Evolutionary conservation across 2,329 filamentous ascomycete species (phyloP), one percentile per base, ranked within the genome.

Genomic region (Ustulina deusta): DNA sequence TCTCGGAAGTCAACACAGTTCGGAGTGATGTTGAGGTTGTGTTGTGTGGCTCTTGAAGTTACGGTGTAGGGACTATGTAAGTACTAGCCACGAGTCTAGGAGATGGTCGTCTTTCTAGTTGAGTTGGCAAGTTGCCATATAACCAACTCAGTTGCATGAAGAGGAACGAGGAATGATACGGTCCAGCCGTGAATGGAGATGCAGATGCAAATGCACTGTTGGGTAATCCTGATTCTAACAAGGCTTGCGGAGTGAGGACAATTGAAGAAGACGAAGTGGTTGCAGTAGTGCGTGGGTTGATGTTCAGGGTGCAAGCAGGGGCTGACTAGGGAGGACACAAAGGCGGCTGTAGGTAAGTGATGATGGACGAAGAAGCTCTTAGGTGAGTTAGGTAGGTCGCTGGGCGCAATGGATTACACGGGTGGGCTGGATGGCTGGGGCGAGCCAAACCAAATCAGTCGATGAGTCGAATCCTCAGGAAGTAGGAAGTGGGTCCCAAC

Each of bases 381-480:
- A n/a, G n/a, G n/a, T n/a, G n/a, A n/a, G n/a, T n/a, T n/a, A n/a
- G n/a, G n/a, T n/a, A n/a, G n/a, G n/a, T n/a, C n/a, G n/a, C n/a
- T n/a, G n/a, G n/a, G n/a, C n/a, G n/a, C n/a, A n/a, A n/a, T n/a
- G n/a, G n/a, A n/a, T n/a, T n/a, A n/a, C n/a, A n/a, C n/a, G n/a
- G 57, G 38, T 15, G 46, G 46, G 46, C 48, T 27, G 48, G 56
- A 46, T 54, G 49, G 13, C 36, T 42, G 36, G 58, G 58, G 58
- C 52, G 32, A 58, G 64, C 52, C 55, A 62, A 52, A 49, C 52
- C 25, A 61, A 62, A 42, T 51, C 46, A 46, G 32, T 57, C 63
- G 36, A 63, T 52, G 44, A 58, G 46, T 66, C 54, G 55, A 63
- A 46, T 66, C 54, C 59, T 55, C 44, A 61, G 51, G 49, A 58